Evolutionary conservation across 23 red algal species (phyloP), one percentile per base, ranked within the genome.

Genomic region (Gracilaria gracilis): DNA sequence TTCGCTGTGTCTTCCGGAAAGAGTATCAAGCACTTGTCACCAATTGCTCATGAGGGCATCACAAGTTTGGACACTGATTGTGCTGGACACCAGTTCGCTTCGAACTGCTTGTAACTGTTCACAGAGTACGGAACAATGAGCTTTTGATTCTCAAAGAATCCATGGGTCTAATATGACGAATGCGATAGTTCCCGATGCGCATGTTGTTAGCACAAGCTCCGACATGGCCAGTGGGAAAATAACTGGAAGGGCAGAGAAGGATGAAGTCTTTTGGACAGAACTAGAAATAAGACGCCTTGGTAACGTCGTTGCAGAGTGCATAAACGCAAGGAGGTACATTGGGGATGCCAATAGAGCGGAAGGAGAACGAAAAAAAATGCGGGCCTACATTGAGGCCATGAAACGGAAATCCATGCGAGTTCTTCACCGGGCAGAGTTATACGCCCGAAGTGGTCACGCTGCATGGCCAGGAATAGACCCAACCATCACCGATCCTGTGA

Each of bases 201-300:
- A 36, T 69, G 29, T 34, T 20, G 64, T 7, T 37, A 32, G 31
- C 31, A 28, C 15, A 13, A 36, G 13, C 32, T 4, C 37, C 1
- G 32, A 3, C 2, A 37, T 37, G 64, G 64, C 64, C 0, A 69
- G 64, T 37, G 64, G 13, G 40, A 48, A 27, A 19, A 28, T 23
- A 31, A 50, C 25, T 11, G 3, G 23, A 24, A 50, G 36, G 50
- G 34, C 46, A 20, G 71, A 61, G 64, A 71, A 74, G 34, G 89
- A 92, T 75, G 89, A 92, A 46, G 78, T 92, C 21, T 92, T 92
- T 36, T 92, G 89, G 89, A 92, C 89, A 29, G 89, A 92, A 50
- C 79, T 92, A 3, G 89, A 92, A 47, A 84, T 92, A 55, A 36
- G 89, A 61, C n/a, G 89, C 29, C 48, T 92, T 15, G 80, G 89